Base-by-base conservation (phyloP, 1,139 yeast species). In the Hanseniaspora sp. region DNA sequence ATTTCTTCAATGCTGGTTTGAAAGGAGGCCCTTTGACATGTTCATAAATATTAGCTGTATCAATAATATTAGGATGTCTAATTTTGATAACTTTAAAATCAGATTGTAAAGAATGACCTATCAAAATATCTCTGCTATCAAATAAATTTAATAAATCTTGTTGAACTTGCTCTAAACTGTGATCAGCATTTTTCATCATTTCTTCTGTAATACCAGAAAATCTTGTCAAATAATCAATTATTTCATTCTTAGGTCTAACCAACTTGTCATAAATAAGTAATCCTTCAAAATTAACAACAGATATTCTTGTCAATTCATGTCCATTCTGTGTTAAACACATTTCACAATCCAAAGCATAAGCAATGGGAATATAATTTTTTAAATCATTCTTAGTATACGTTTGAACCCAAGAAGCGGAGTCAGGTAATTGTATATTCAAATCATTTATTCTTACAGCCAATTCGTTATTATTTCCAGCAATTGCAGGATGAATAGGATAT, bases 331-430 rank as follows among this genome's bases (percentile, higher is more conserved):
- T 70, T 56, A 74, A 70, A 65, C 96, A 87, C 86, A 92, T 92
- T 68, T 92, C 98, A 70, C 98, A 92, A 68, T 92, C 98, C 28
- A 92, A 63, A 0, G 95, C 94, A 69, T 78, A 86, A 0, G 84
- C 79, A 54, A 73, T 80, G 4, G 83, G 76, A 0, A 79, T 82
- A 59, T 76, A 74, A 9, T n/a, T 17, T 0, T 63, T 59, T 2
- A 28, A 6, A 5, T 7, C 7, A 33, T n/a, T 38, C 29, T 43
- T 34, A 7, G 46, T 9, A 17, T 52, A 59, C 0, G 95, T 86
- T 56, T 80, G 80, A 0, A 75, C 76, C 84, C 86, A 84, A 1
- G 71, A 76, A 12, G 57, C 53, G 7, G 55, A 53, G n/a, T 56
- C 56, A 6, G 30, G 9, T 1, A 39, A n/a, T 9, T 34, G 15